Evolutionary conservation across 352 stramenopile genomes (phyloP).

Genomic region (Thraustochytrium sp.): DNA sequence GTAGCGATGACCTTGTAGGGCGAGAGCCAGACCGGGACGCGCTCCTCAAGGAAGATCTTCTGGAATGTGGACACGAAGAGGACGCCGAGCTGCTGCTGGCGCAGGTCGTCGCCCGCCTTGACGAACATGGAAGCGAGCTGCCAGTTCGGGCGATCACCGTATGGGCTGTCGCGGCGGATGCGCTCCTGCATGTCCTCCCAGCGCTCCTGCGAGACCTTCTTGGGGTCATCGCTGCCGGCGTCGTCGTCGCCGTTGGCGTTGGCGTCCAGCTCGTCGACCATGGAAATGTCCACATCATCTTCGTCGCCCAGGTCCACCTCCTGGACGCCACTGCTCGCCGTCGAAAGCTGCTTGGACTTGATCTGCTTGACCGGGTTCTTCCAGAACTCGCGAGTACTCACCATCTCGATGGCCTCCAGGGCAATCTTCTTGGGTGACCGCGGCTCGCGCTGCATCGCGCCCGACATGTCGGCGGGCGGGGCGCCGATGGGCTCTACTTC

Average conservation of each 20-base stretch:
- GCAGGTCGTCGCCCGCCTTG: slow-evolving; percentile 97
- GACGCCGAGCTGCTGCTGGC: slow-evolving; percentile 97
- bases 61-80: slow-evolving; percentile 95
- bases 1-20: slow-evolving; percentile 95
- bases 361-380: slow-evolving; percentile 37
- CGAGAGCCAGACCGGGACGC: slow-evolving; percentile 88
- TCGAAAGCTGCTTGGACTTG: neutral
- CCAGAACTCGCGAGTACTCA: slow-evolving; percentile 38
- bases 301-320: neutral
- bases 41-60: slow-evolving; percentile 89
- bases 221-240: neutral
- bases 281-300: neutral
- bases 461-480: neutral
- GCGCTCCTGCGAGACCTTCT: slow-evolving; percentile 25
- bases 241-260: neutral
- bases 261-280: neutral
- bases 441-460: neutral
- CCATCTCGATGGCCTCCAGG: slow-evolving; percentile 37
- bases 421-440: neutral
- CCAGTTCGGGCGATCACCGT: slow-evolving; percentile 33
- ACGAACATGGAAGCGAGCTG: slow-evolving; percentile 73
- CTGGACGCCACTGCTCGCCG: neutral
- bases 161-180: slow-evolving; percentile 31
- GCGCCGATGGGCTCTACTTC: slow-evolving; percentile 21
- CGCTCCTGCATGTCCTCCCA: slow-evolving; percentile 45